Conservation (phyloP, 2,329 filamentous ascomycete species). For the Sarocladiaceae sp. region DNA sequence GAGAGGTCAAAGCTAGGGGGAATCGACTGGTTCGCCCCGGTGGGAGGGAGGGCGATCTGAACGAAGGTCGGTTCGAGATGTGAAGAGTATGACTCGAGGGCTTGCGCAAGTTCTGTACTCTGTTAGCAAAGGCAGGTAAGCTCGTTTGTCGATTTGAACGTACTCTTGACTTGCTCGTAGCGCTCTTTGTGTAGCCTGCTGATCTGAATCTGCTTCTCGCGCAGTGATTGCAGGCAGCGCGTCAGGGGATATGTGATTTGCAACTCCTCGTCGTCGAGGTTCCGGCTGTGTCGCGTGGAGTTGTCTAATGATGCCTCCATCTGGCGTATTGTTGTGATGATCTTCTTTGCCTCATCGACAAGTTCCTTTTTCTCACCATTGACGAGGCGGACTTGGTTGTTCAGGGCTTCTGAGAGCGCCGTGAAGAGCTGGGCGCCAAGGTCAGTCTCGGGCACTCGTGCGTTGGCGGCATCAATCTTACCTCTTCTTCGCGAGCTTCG, state of each 20-base stretch:
- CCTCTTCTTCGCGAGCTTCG: constrained; percentile 83
- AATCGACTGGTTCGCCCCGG: constrained; percentile 66
- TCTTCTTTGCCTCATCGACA: constrained; percentile 80
- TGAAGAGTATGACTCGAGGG: constrained; percentile 91
- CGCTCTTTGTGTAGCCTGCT: constrained; percentile 81
- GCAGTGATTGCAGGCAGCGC: constrained; percentile 70
- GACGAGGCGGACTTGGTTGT: constrained; percentile 81
- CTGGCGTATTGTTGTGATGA: constrained; percentile 81
- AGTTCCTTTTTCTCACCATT: constrained; percentile 83
- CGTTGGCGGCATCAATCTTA: constrained; percentile 37
- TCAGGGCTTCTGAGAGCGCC: constrained; percentile 83
- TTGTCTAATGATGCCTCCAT: constrained; percentile 91
- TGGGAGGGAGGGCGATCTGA: constrained; percentile 77
- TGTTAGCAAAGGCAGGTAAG: constrained; percentile 12
- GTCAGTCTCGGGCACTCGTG: neutral
- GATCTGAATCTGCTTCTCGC: constrained; percentile 79
- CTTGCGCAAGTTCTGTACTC: constrained; percentile 74
- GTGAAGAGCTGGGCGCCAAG: constrained; percentile 64
- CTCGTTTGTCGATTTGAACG: neutral
- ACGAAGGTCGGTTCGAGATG: constrained; percentile 90
- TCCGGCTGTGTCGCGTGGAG: constrained; percentile 47
- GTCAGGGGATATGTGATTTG: constrained; percentile 77
- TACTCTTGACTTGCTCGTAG: constrained; percentile 93
- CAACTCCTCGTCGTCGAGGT: constrained; percentile 61
- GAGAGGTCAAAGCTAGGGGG: constrained; percentile 89